Percentiles rank a stretch among this genome's conserved stretches.
phyloP scores from a whole-genome alignment of 2,329 filamentous ascomycete genomes.

The Colletotrichum trifolii region DNA sequence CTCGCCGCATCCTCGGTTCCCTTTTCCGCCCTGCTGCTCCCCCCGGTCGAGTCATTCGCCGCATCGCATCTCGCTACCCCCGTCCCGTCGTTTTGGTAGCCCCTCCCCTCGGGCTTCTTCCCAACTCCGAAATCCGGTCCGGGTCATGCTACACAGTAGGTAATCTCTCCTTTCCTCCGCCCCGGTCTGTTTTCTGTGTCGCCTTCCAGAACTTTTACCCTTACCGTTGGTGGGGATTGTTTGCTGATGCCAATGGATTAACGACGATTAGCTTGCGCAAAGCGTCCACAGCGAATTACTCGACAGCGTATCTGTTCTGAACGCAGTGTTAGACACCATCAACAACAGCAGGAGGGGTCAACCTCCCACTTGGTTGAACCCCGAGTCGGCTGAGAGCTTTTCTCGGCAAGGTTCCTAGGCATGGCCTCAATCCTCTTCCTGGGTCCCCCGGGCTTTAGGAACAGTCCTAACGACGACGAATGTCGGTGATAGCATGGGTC shows the following conservation, averaged over 20 bases:
- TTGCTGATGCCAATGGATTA: too few species aligned
- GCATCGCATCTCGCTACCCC: not conserved
- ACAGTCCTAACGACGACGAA: not conserved
- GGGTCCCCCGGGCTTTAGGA: not conserved
- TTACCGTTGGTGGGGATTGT: not conserved
- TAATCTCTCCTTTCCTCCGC: slow-evolving; percentile 20
- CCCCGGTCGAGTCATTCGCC: slow-evolving; percentile 28
- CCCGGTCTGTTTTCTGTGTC: not conserved
- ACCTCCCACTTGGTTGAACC: too few species aligned
- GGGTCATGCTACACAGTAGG: too few species aligned
- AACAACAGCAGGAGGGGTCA: too few species aligned
- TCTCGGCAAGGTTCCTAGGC: too few species aligned
- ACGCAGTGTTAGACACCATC: too few species aligned
- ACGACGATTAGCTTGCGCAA: too few species aligned
- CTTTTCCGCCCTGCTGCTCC: not conserved
- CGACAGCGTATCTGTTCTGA: too few species aligned
- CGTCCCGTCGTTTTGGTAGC: slow-evolving; percentile 12
- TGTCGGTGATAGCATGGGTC: too few species aligned
- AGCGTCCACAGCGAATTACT: too few species aligned
- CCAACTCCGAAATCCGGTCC: slow-evolving; percentile 30
- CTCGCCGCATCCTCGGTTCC: slow-evolving; percentile 3
- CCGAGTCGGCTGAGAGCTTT: too few species aligned
- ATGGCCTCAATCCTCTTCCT: too few species aligned
- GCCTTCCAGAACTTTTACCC: slow-evolving; percentile 10
- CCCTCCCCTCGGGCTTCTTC: slow-evolving; percentile 28